A percentile compares a stretch with the other conserved stretches of the same genome.
Evolutionary conservation across 2,329 filamentous ascomycete genomes (phyloP).

Genomic region (Macrophomina phaseolina): DNA sequence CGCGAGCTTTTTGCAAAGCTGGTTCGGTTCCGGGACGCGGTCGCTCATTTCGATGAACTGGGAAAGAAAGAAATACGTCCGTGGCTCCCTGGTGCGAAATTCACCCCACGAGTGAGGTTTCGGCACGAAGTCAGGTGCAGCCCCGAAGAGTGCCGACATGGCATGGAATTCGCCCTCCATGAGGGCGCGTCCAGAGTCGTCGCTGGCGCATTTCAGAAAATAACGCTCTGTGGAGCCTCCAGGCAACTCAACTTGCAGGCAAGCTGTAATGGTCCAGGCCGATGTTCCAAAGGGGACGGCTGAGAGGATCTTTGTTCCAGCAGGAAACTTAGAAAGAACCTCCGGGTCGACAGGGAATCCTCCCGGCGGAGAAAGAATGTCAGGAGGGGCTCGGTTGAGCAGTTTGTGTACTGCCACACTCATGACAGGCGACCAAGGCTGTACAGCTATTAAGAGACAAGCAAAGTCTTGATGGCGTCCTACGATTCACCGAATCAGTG

Average conservation of each 20-base stretch:
- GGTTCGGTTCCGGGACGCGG: neutral
- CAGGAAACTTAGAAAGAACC: constrained; percentile 5
- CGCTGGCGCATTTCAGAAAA: constrained; percentile 17
- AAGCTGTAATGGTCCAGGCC: constrained; percentile 12
- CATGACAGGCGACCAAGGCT: neutral
- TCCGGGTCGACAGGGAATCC: neutral
- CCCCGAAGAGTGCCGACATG: constrained; percentile 1
- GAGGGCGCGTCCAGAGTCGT: neutral
- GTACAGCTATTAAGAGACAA: neutral
- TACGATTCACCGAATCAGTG: constrained; percentile 1
- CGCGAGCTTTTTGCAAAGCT: neutral
- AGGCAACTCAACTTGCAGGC: constrained; percentile 1
- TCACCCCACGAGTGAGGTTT: constrained; percentile 8
- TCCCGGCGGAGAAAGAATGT: neutral
- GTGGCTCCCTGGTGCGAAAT: neutral
- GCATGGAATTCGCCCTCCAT: constrained; percentile 17
- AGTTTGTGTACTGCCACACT: neutral
- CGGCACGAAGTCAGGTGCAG: constrained; percentile 1
- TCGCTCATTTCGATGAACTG: constrained; percentile 6
- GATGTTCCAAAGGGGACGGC: constrained; percentile 5
- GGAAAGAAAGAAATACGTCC: constrained; percentile 9
- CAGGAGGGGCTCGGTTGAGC: neutral
- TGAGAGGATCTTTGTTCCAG: constrained; percentile 3
- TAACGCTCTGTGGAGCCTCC: neutral
- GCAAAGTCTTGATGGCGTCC: neutral